Evolutionary conservation across 345 rosid genomes (phyloP).

Genomic region (Citrus trifoliata): DNA sequence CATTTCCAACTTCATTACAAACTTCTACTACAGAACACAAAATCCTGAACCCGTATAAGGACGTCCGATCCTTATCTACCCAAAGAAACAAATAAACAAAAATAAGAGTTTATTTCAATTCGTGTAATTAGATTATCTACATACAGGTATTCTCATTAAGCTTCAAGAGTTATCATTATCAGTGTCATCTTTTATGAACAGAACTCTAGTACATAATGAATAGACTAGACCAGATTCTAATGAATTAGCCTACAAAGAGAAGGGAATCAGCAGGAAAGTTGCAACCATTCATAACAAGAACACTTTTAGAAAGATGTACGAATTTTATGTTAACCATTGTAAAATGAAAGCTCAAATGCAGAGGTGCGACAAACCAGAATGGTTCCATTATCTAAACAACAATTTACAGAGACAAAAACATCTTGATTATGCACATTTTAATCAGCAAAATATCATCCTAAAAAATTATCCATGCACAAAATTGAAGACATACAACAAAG

Average conservation of each 20-base stretch:
- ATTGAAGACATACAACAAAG: not conserved
- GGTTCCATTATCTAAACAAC: not conserved
- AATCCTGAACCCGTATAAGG: not conserved
- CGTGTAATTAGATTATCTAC: not conserved
- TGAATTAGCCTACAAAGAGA: not conserved
- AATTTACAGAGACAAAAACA: not conserved
- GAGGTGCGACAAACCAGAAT: not conserved
- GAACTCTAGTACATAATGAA: not conserved
- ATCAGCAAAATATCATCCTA: not conserved
- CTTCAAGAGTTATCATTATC: not conserved
- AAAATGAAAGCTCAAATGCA: not conserved
- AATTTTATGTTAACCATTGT: not conserved
- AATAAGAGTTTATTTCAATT: not conserved
- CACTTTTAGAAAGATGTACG: not conserved
- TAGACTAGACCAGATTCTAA: not conserved
- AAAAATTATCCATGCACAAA: not conserved
- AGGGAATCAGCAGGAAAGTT: not conserved
- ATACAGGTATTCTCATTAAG: not conserved
- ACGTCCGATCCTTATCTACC: not conserved
- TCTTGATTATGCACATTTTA: not conserved
- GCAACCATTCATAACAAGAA: not conserved
- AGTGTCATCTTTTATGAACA: not conserved
- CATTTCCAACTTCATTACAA: slow-evolving; percentile 1
- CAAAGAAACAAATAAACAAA: not conserved
- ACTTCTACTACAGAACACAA: not conserved